These are phyloP conservation scores for Pseudofabraea citricarpa DNA, from an alignment of 2,329 filamentous ascomycete species.

Conservation along the genomic window DNA sequence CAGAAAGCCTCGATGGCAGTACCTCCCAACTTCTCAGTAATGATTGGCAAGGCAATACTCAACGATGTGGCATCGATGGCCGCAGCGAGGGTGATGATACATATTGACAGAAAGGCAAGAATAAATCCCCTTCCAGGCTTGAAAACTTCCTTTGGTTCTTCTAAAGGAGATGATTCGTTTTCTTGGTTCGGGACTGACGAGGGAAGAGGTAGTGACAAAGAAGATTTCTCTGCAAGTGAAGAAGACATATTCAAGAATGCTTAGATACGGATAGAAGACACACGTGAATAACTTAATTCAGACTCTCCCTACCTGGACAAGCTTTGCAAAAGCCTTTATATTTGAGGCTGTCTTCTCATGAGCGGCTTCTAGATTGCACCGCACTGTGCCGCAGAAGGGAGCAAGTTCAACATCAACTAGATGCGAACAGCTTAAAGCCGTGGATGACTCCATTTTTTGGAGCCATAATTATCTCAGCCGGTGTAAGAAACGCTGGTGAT, in stretches of 20 bases:
- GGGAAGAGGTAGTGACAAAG: not conserved
- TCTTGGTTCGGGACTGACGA: conserved; percentile 1
- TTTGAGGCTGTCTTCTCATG: too few species aligned
- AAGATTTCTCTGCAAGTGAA: conserved; percentile 5
- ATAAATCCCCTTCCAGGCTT: conserved; percentile 19
- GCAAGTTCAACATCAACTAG: too few species aligned
- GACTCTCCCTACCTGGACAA: too few species aligned
- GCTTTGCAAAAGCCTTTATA: too few species aligned
- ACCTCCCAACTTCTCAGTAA: conserved; percentile 45
- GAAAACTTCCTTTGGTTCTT: conserved; percentile 12
- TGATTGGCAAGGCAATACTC: conserved; percentile 54
- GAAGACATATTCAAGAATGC: too few species aligned
- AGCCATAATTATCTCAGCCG: too few species aligned
- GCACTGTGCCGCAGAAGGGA: too few species aligned
- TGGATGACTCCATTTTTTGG: too few species aligned
- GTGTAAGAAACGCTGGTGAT: too few species aligned
- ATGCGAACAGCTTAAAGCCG: too few species aligned
- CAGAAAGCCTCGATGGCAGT: conserved; percentile 62
- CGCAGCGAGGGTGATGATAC: conserved; percentile 53
- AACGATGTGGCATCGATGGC: conserved; percentile 63
- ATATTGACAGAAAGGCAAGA: conserved; percentile 22
- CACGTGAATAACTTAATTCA: not conserved
- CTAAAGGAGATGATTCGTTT: conserved; percentile 8
- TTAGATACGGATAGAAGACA: not conserved
- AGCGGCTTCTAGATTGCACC: too few species aligned